Percentiles rank a stretch among this genome's conserved stretches.
These are phyloP conservation scores for Didymella exigua DNA, from an alignment of 2,329 filamentous ascomycete species.

Conservation along the genomic window DNA sequence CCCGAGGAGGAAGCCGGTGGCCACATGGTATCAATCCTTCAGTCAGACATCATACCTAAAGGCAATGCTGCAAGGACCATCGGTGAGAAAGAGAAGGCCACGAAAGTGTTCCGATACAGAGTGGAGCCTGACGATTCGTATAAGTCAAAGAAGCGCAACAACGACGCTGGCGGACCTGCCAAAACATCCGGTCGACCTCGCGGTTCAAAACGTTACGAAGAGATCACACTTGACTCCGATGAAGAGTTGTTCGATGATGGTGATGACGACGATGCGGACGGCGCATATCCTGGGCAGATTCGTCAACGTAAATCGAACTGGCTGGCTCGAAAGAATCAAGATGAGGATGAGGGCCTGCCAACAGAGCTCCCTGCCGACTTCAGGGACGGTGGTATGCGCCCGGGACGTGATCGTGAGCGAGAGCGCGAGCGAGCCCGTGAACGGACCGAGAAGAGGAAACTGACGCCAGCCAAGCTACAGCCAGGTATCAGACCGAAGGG, in stretches of 20 bases:
- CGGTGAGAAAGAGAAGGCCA: constrained; percentile 38
- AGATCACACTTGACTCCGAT: constrained; percentile 54
- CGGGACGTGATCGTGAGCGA: constrained; percentile 34
- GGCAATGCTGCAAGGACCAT: constrained; percentile 19
- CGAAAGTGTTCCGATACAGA: constrained; percentile 44
- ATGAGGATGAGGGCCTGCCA: constrained; percentile 49
- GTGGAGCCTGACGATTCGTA: constrained; percentile 52
- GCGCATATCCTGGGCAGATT: constrained; percentile 21
- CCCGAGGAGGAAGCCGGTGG: constrained; percentile 30
- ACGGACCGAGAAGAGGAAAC: constrained; percentile 34
- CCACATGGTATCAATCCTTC: constrained; percentile 40
- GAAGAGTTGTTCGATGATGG: constrained; percentile 44
- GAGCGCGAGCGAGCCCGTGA: constrained; percentile 28
- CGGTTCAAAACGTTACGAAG: constrained; percentile 48
- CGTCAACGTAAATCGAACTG: constrained; percentile 47
- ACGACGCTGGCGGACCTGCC: constrained; percentile 29
- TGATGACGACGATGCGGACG: constrained; percentile 25
- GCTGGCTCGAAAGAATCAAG: constrained; percentile 50
- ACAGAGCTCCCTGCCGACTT: constrained; percentile 52
- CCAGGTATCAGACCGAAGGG: constrained; percentile 35
- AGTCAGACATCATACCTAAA: constrained; percentile 43
- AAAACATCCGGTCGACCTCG: constrained; percentile 29
- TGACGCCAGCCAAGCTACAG: constrained; percentile 31
- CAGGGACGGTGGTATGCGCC: constrained; percentile 44
- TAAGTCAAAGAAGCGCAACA: constrained; percentile 37